These are phyloP conservation scores for Melaleuca alternifolia DNA, from an alignment of 345 rosid genomes.

Conservation along the genomic window DNA sequence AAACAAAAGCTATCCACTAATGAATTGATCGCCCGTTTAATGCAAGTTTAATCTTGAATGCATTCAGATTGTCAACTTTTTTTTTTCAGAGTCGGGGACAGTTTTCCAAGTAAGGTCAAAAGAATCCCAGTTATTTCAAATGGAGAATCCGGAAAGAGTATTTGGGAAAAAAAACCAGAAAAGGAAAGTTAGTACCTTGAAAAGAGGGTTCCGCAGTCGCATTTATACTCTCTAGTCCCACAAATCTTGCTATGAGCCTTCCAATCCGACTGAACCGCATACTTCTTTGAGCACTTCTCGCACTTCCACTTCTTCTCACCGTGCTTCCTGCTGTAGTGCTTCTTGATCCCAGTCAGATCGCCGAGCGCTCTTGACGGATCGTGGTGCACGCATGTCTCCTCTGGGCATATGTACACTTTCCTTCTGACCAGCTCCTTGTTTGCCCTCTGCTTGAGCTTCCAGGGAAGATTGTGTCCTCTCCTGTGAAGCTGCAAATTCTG, in stretches of 20 bases:
- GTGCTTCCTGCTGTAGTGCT: conserved; percentile 45
- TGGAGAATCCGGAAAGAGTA: not conserved
- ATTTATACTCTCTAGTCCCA: conserved; percentile 44
- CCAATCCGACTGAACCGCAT: conserved; percentile 53
- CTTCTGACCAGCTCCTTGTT: conserved; percentile 20
- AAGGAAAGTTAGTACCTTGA: conserved; percentile 22
- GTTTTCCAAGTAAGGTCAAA: not conserved
- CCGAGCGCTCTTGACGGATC: conserved; percentile 44
- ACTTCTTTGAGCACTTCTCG: conserved; percentile 50
- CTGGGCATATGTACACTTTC: conserved; percentile 49
- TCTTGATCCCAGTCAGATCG: conserved; percentile 44
- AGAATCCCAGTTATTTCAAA: not conserved
- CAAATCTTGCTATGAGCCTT: conserved; percentile 47
- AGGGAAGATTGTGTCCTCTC: conserved; percentile 47
- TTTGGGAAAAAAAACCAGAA: not conserved
- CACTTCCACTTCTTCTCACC: conserved; percentile 59
- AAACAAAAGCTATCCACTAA: not conserved
- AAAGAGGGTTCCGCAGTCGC: conserved; percentile 49
- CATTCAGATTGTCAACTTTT: not conserved
- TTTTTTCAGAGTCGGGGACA: not conserved
- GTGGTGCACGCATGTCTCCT: conserved; percentile 41
- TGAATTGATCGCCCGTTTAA: not conserved
- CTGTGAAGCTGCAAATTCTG: conserved; percentile 49
- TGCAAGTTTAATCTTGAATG: not conserved
- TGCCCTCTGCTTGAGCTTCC: conserved; percentile 44